These are phyloP conservation scores for Aphelidium insulamus DNA, from an alignment of 371 early-diverging fungal genomes.

Conservation along the genomic window DNA sequence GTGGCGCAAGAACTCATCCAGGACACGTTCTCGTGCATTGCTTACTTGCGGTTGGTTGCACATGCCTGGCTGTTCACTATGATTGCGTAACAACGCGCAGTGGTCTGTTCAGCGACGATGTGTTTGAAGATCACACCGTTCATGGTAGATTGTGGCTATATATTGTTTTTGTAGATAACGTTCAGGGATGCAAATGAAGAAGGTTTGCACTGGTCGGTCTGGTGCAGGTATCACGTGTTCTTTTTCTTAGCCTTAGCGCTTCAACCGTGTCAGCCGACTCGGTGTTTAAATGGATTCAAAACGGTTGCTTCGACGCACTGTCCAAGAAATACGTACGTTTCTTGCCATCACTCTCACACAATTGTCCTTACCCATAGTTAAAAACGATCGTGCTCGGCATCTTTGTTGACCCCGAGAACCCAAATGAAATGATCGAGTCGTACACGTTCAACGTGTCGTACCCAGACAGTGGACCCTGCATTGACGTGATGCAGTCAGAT, in stretches of 20 bases:
- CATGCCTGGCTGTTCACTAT: no score
- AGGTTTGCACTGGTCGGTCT: no score
- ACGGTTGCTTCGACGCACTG: slow-evolving; percentile 3
- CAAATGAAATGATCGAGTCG: not conserved
- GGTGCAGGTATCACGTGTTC: no score
- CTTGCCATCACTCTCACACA: no score
- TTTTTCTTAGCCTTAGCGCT: no score
- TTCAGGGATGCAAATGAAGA: no score
- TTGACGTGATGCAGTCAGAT: no score
- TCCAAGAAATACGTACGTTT: not conserved
- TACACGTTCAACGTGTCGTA: slow-evolving; percentile 2
- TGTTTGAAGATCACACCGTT: not conserved
- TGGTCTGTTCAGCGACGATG: slow-evolving; percentile 1
- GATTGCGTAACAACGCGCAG: no score
- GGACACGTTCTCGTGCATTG: slow-evolving; percentile 1
- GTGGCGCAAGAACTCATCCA: slow-evolving; percentile 1
- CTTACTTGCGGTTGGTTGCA: no score
- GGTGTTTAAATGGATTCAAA: slow-evolving; percentile 1
- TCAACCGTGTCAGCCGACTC: slow-evolving; percentile 1
- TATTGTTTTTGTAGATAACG: no score
- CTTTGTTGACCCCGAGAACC: not conserved
- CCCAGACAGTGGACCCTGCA: not conserved
- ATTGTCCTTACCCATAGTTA: no score
- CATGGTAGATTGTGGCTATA: not conserved
- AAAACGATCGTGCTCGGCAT: slow-evolving; percentile 1